phyloP scores from a whole-genome alignment of 2,329 filamentous ascomycete genomes.

The Uncinocarpus reesii region DNA sequence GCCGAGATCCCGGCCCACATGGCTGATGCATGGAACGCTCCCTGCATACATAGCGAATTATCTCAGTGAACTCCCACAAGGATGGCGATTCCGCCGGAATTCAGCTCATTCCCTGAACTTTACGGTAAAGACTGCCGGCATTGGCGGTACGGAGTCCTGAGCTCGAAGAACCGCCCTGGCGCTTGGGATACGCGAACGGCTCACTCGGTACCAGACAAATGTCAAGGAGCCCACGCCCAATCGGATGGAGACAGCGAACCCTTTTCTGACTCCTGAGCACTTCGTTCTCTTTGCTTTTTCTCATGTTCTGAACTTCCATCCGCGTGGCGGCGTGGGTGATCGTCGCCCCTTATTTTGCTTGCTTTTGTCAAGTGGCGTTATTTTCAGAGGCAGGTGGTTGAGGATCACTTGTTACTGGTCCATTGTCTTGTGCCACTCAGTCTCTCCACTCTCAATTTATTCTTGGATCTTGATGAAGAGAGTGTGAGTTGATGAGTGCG shows the following conservation, averaged over 20 bases:
- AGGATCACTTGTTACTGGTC: neutral
- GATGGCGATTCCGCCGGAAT: neutral
- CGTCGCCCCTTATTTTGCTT: neutral
- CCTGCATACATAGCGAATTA: neutral
- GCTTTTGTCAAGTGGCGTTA: neutral
- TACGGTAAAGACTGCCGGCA: neutral
- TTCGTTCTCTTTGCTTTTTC: conserved; percentile 5
- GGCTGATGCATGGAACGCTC: neutral
- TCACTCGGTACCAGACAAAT: neutral
- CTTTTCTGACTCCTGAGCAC: neutral
- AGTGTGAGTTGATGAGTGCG: no score
- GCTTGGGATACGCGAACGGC: neutral
- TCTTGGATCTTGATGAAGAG: neutral
- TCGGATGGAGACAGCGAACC: neutral
- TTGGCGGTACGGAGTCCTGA: neutral
- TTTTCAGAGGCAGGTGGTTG: neutral
- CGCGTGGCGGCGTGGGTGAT: conserved; percentile 8
- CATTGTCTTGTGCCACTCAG: neutral
- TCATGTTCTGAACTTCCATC: neutral
- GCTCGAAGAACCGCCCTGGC: neutral
- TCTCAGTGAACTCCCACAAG: neutral
- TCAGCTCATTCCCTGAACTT: neutral
- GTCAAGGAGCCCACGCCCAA: neutral
- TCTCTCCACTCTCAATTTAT: neutral
- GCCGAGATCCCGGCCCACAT: neutral